A percentile compares a stretch with the other conserved stretches of the same genome.
These are phyloP conservation scores for Rehmannia glutinosa DNA, from an alignment of 257 asterid species.

Conservation along the genomic window DNA sequence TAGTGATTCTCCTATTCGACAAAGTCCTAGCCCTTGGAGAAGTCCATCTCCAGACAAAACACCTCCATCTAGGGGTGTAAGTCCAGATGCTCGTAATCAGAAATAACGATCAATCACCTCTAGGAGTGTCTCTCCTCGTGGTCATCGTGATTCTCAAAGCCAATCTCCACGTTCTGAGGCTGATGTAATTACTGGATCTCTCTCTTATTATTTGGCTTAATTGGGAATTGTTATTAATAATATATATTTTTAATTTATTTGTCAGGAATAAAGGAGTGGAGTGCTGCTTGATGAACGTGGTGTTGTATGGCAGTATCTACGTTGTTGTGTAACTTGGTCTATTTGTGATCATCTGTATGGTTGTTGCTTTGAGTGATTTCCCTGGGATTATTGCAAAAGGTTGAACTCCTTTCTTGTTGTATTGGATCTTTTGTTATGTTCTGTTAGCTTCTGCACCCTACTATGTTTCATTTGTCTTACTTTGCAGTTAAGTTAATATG, in stretches of 20 bases:
- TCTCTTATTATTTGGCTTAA: background rate
- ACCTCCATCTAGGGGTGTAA: conserved; percentile 54
- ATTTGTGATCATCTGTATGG: conserved; percentile 32
- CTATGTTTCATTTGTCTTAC: background rate
- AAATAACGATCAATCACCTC: conserved; percentile 58
- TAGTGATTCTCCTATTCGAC: conserved; percentile 70
- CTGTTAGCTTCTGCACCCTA: conserved; percentile 28
- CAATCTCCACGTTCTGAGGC: conserved; percentile 72
- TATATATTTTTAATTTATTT: no score
- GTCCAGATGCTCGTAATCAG: conserved; percentile 48
- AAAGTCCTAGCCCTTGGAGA: conserved; percentile 66
- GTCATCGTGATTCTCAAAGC: conserved; percentile 61
- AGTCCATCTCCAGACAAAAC: conserved; percentile 63
- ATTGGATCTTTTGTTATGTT: conserved; percentile 31
- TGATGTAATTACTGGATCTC: conserved; percentile 51
- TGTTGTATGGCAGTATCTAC: conserved; percentile 9
- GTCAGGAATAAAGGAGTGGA: conserved; percentile 39
- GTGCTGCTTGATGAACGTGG: conserved; percentile 13
- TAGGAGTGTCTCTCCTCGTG: conserved; percentile 72
- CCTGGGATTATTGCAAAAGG: conserved; percentile 43
- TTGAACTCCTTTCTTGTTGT: conserved; percentile 45
- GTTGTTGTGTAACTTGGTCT: conserved; percentile 27
- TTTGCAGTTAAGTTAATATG: background rate
- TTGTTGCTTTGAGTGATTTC: conserved; percentile 37
- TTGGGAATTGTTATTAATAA: no score